Evolutionary conservation across 1,284 basidiomycete genomes (phyloP).

Genomic region (Cryptococcus sp.): DNA sequence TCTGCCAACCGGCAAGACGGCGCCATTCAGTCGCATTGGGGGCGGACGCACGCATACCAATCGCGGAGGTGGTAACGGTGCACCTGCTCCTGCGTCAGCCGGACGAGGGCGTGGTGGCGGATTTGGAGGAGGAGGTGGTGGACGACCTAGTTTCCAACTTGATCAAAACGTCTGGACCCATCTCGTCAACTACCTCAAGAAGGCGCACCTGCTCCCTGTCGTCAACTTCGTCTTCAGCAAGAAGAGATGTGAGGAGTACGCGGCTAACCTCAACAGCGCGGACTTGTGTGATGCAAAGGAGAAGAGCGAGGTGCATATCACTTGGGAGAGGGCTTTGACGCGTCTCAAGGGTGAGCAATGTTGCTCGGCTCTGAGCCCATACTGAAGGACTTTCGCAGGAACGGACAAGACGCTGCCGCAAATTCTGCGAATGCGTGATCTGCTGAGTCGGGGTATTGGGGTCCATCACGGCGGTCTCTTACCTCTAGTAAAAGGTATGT

Average conservation of each 20-base stretch:
- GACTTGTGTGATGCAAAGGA: conserved; percentile 84
- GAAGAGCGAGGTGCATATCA: conserved; percentile 95
- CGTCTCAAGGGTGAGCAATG: conserved; percentile 78
- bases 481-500: conserved; percentile 88
- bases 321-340: conserved; percentile 87
- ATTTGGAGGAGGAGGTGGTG: conserved; percentile 58
- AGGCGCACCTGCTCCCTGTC: conserved; percentile 83
- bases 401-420: conserved; percentile 94
- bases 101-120: conserved; percentile 48
- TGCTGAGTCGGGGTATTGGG: conserved; percentile 90
- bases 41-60: conserved; percentile 47
- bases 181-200: conserved; percentile 81
- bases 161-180: conserved; percentile 96
- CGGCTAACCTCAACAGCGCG: conserved; percentile 80
- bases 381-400: conserved; percentile 57
- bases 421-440: conserved; percentile 85
- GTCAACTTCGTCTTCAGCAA: conserved; percentile 98
- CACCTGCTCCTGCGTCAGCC: conserved; percentile 23
- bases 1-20: conserved; percentile 46
- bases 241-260: conserved; percentile 95
- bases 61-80: conserved; percentile 48
- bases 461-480: conserved; percentile 97
- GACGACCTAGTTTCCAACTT: conserved; percentile 66
- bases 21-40: conserved; percentile 44
- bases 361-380: neutral